Conservation (phyloP, 495 filamentous ascomycete genomes). For the Lepidopterella palustris region DNA sequence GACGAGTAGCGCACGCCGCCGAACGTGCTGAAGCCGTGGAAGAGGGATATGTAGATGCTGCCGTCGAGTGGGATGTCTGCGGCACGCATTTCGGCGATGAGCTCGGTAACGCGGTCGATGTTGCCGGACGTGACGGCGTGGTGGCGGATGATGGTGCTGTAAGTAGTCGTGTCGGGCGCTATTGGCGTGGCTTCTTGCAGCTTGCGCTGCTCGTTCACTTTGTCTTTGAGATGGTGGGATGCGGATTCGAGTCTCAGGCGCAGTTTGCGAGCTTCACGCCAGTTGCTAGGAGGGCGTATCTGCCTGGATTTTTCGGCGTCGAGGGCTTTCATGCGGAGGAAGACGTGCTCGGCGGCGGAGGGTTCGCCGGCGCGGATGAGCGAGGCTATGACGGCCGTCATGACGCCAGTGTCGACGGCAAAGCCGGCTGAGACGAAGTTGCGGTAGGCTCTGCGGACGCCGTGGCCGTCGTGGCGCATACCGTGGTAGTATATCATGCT, state of each 20-base stretch:
- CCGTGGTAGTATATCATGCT: conserved; percentile 79
- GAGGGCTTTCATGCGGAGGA: conserved; percentile 68
- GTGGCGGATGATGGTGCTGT: conserved; percentile 52
- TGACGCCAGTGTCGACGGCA: conserved; percentile 76
- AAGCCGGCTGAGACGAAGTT: conserved; percentile 74
- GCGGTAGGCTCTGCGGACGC: conserved; percentile 63
- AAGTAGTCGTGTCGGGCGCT: conserved; percentile 58
- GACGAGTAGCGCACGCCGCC: conserved; percentile 54
- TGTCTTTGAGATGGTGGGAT: conserved; percentile 12
- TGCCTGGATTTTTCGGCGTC: conserved; percentile 38
- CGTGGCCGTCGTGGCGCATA: conserved; percentile 58
- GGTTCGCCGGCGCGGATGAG: conserved; percentile 67
- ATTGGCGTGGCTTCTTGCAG: conserved; percentile 51
- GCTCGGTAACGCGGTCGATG: conserved; percentile 47
- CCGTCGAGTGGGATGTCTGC: conserved; percentile 53
- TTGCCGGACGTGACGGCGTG: conserved; percentile 49
- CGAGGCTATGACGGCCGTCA: conserved; percentile 78
- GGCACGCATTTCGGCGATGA: conserved; percentile 60
- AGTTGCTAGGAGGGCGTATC: conserved; percentile 36
- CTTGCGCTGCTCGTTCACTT: conserved; percentile 25
- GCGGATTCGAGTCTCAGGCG: conserved; percentile 35
- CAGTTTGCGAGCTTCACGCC: conserved; percentile 31
- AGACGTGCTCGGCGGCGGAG: conserved; percentile 66
- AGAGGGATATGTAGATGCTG: conserved; percentile 58
- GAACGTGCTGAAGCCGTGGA: conserved; percentile 68